phyloP scores from a whole-genome alignment of 495 filamentous ascomycete species.

The Massariosphaeria phaeospora region DNA sequence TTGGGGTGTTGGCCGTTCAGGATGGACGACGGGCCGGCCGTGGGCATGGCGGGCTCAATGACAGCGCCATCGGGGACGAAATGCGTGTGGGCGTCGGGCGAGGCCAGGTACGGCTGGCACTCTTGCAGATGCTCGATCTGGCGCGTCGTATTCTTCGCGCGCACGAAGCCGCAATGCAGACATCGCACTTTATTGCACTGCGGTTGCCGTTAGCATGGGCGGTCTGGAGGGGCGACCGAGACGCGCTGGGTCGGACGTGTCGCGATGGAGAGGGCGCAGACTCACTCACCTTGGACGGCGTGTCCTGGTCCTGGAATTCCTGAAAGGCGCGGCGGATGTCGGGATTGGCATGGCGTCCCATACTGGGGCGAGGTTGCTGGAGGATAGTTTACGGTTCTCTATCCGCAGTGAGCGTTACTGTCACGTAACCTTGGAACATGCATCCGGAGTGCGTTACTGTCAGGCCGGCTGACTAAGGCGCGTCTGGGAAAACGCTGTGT shows the following conservation, averaged over 20 bases:
- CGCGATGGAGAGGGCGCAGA: no score
- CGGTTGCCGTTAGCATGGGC: constrained; percentile 4
- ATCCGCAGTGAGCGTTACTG: no score
- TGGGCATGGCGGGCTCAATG: constrained; percentile 5
- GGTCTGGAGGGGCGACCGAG: background rate
- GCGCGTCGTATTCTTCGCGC: constrained; percentile 44
- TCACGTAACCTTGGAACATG: no score
- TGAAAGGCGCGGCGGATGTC: constrained; percentile 37
- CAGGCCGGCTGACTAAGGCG: no score
- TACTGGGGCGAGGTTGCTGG: no score
- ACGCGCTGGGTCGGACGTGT: background rate
- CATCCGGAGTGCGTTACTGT: no score
- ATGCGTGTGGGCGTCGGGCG: constrained; percentile 37
- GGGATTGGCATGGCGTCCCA: constrained; percentile 34
- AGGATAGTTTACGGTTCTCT: no score
- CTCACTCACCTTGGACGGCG: constrained; percentile 36
- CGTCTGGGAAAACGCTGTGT: no score
- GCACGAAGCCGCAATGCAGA: constrained; percentile 41
- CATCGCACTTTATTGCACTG: constrained; percentile 45
- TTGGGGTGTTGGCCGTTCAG: constrained; percentile 40
- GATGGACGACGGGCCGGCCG: constrained; percentile 18
- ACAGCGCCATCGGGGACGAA: constrained; percentile 15
- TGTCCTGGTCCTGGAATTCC: constrained; percentile 36
- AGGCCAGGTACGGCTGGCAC: constrained; percentile 39
- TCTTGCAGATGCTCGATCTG: constrained; percentile 42